Evolutionary conservation across 257 asterid genomes (phyloP).

Genomic region (Solanum chilense): DNA sequence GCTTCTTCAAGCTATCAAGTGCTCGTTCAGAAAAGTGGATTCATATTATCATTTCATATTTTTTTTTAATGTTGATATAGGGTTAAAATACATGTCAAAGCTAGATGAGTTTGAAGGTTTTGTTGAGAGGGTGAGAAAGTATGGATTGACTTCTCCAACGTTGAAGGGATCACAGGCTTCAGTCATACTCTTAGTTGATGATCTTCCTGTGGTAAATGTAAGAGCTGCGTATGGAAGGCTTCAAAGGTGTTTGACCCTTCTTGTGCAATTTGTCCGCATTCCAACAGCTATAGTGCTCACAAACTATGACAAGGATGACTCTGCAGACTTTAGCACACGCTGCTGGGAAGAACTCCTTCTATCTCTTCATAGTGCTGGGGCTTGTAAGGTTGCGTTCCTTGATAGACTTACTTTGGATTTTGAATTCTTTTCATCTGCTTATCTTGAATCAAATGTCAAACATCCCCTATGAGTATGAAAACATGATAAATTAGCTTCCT

Average conservation of each 20-base stretch:
- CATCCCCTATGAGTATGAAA: not conserved
- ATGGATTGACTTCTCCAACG: constrained; percentile 59
- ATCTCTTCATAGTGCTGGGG: constrained; percentile 79
- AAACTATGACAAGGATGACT: constrained; percentile 62
- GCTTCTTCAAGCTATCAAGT: not conserved
- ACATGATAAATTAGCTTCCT: not conserved
- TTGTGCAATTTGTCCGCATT: constrained; percentile 59
- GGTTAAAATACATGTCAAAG: constrained; percentile 71
- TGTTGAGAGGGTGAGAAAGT: constrained; percentile 78
- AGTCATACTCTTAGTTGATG: constrained; percentile 75
- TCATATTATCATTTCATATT: not conserved
- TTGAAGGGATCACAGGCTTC: constrained; percentile 29
- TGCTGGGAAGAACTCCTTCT: constrained; percentile 79
- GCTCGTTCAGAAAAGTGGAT: not conserved
- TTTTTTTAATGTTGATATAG: constrained; percentile 28
- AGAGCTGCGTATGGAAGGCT: constrained; percentile 55
- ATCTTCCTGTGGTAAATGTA: constrained; percentile 81
- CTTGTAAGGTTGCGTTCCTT: constrained; percentile 64
- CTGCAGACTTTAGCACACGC: constrained; percentile 44
- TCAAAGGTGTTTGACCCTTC: constrained; percentile 64
- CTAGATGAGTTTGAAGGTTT: constrained; percentile 87
- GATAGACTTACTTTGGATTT: not conserved
- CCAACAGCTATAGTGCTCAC: constrained; percentile 79
- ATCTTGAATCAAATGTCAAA: not conserved
- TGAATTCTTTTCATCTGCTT: not conserved